These are phyloP conservation scores for Cyberlindnera petersonii DNA, from an alignment of 805 yeast species.

Conservation along the genomic window DNA sequence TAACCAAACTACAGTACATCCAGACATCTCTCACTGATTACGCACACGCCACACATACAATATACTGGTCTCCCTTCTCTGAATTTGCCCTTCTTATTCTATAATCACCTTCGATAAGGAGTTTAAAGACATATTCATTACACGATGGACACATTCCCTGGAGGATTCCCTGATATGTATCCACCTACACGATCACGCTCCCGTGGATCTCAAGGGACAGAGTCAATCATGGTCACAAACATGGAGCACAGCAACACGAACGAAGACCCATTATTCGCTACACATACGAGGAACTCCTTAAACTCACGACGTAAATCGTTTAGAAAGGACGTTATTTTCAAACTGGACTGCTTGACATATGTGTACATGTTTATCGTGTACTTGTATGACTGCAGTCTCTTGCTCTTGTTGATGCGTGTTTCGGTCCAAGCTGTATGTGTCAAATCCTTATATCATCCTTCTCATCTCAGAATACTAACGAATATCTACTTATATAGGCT, in stretches of 20 bases:
- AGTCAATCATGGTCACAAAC: not conserved
- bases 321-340: constrained; percentile 12
- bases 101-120: not conserved
- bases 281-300: constrained; percentile 13
- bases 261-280: not conserved
- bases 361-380: constrained; percentile 16
- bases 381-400: constrained; percentile 27
- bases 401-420: constrained; percentile 17
- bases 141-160: constrained; percentile 24
- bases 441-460: not conserved
- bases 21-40: not conserved
- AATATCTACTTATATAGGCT: too few relatives aligned
- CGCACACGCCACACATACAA: not conserved
- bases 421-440: constrained; percentile 15
- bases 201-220: not conserved
- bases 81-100: not conserved
- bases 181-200: constrained; percentile 3
- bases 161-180: constrained; percentile 20
- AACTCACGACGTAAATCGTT: constrained; percentile 15
- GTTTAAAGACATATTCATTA: not conserved
- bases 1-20: too few relatives aligned
- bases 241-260: not conserved
- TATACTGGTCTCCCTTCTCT: not conserved
- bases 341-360: constrained; percentile 11
- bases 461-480: constrained; percentile 4